These are phyloP conservation scores for Cucumis melo DNA, from an alignment of 306 rosid species.

Conservation along the genomic window DNA sequence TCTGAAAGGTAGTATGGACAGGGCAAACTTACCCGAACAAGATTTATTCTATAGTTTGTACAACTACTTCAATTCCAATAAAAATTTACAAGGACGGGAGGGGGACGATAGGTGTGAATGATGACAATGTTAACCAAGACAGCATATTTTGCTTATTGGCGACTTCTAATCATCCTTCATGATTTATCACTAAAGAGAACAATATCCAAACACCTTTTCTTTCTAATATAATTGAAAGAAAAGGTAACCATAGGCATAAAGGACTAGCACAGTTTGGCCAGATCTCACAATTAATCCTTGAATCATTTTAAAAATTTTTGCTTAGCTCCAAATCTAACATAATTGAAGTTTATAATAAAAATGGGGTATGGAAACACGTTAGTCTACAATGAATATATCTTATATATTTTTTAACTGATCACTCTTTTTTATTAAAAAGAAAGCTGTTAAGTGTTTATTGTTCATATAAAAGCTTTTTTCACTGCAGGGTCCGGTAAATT, in stretches of 20 bases:
- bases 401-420: not conserved
- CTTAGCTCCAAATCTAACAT: not conserved
- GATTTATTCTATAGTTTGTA: not conserved
- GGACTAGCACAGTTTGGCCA: too few species aligned
- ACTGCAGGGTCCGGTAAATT: slow-evolving; percentile 89
- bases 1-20: not conserved
- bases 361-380: not conserved
- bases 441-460: not conserved
- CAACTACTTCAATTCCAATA: not conserved
- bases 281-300: too few species aligned
- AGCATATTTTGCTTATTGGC: too few species aligned
- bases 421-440: not conserved
- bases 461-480: not conserved
- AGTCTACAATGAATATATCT: not conserved
- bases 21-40: not conserved
- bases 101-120: not conserved
- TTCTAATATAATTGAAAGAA: not conserved
- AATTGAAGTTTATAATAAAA: not conserved
- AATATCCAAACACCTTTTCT: not conserved
- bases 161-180: not conserved
- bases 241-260: too few species aligned
- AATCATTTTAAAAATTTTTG: not conserved
- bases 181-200: not conserved
- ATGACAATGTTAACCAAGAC: not conserved
- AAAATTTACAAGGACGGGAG: not conserved